These are phyloP conservation scores for Candida anutae DNA, from an alignment of 1,139 yeast genomes.

Conservation along the genomic window DNA sequence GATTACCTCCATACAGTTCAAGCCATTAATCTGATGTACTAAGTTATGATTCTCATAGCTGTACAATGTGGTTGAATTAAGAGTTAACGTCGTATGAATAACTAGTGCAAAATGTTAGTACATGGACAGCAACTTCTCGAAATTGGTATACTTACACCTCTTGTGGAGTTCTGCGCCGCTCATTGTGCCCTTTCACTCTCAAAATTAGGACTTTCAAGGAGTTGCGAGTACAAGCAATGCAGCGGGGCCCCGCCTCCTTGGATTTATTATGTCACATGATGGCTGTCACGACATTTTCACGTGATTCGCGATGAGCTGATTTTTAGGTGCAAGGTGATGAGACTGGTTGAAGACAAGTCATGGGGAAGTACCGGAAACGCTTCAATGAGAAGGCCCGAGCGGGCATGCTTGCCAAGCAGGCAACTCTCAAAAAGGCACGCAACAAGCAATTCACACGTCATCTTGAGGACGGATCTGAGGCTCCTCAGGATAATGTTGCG, in stretches of 20 bases:
- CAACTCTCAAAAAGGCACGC: slow-evolving; percentile 58
- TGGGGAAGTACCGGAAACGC: slow-evolving; percentile 79
- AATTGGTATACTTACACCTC: slow-evolving; percentile 22
- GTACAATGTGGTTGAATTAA: slow-evolving; percentile 48
- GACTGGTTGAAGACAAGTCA: too few relatives aligned
- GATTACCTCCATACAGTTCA: slow-evolving; percentile 46
- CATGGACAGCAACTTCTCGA: neutral
- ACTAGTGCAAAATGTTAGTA: slow-evolving; percentile 18
- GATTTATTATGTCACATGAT: too few relatives aligned
- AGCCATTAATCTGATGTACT: slow-evolving; percentile 26
- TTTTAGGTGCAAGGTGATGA: too few relatives aligned
- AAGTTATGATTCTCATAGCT: slow-evolving; percentile 45
- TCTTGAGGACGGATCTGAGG: slow-evolving; percentile 24
- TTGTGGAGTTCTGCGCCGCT: slow-evolving; percentile 18
- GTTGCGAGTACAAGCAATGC: too few relatives aligned
- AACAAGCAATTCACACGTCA: slow-evolving; percentile 58
- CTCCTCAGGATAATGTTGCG: slow-evolving; percentile 7
- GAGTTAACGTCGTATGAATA: slow-evolving; percentile 39
- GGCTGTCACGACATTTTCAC: too few relatives aligned
- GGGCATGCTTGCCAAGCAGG: slow-evolving; percentile 78
- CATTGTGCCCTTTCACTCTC: too few relatives aligned
- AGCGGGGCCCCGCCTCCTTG: too few relatives aligned
- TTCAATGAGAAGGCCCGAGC: slow-evolving; percentile 82
- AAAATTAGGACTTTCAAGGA: too few relatives aligned
- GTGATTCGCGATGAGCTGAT: too few relatives aligned